Base-by-base conservation (phyloP, 2,329 filamentous ascomycete genomes). In the Ophiostoma himal-ulmi region DNA sequence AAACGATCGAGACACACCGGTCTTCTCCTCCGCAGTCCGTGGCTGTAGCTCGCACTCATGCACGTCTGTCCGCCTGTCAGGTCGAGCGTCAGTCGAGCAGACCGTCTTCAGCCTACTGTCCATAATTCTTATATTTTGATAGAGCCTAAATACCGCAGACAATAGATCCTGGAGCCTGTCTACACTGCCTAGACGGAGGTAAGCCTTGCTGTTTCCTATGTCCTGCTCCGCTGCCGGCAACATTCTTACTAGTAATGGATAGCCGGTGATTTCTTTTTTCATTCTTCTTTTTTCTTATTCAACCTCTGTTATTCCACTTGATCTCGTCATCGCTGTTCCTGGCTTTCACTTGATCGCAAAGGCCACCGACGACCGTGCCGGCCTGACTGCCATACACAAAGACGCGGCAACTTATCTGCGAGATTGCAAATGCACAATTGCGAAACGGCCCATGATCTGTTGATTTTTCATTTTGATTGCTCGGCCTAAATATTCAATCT, bases 91-190 rank as follows among this genome's bases (percentile, higher is more conserved):
- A 22, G 30, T 30, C 30, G 30, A 30, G 2, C 30, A 30, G 30
- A 30, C 30, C 4, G 30, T 30, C 30, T 30, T 30, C 30, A 30
- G 30, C 30, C 30, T 30, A 30, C 30, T 30, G 37, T 39, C 8
- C 5, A 39, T 39, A 64, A 3, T 65, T 39, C 62, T 65, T 65
- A 17, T 39, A 65, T 65, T 26, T 39, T 22, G 62, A 65, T 39
- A 65, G 62, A 65, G 60, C 60, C 62, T 65, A 65, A 65, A 65
- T 65, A 65, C 62, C 62, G 62, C 62, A 65, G 60, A 37, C 17
- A 34, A 34, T 62, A 37, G 52, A n/a, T 22, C 22, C 48, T n/a
- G 48, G 20, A 30, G n/a, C 48, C 48, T 22, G 48, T 7, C n/a
- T n/a, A n/a, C 44, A 57, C 8, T 26, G n/a, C n/a, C 11, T 22